phyloP scores from a whole-genome alignment of 1,284 basidiomycete species.

The Anthracocystis walkeri region DNA sequence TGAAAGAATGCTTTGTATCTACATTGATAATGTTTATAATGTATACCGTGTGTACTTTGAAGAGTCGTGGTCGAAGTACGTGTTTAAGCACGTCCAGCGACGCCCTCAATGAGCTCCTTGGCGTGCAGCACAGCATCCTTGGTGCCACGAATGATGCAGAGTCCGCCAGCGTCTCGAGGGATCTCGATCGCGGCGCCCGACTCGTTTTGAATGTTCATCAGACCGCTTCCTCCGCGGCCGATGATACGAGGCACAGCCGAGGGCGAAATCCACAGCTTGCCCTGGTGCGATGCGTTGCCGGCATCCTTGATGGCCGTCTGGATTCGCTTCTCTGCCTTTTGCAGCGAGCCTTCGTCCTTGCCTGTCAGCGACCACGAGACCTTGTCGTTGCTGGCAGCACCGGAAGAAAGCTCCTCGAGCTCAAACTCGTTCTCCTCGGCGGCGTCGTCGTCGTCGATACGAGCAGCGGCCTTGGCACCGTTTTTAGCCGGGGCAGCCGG shows the following conservation, averaged over 20 bases:
- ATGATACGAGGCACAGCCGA: constrained; percentile 56
- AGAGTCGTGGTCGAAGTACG: background rate
- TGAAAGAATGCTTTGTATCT: constrained; percentile 20
- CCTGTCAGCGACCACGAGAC: constrained; percentile 61
- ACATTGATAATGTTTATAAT: constrained; percentile 7
- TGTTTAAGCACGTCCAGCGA: constrained; percentile 33
- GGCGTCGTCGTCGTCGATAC: constrained; percentile 57
- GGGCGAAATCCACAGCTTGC: constrained; percentile 49
- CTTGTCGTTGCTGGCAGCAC: constrained; percentile 21
- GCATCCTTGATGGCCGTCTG: constrained; percentile 35
- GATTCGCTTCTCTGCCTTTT: constrained; percentile 50
- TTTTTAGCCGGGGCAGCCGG: constrained; percentile 27
- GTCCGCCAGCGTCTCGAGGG: constrained; percentile 53
- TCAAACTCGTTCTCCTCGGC: constrained; percentile 50
- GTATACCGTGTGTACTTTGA: too few species aligned
- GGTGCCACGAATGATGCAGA: constrained; percentile 59
- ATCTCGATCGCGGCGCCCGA: constrained; percentile 60
- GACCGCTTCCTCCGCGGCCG: constrained; percentile 54
- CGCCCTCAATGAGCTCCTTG: constrained; percentile 52
- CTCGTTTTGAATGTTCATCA: constrained; percentile 57
- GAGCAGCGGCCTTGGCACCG: constrained; percentile 29
- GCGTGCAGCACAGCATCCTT: constrained; percentile 58
- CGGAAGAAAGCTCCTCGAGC: constrained; percentile 44
- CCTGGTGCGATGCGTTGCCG: constrained; percentile 51
- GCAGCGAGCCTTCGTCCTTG: constrained; percentile 50